phyloP scores from a whole-genome alignment of 2,329 filamentous ascomycete species.

The Colletotrichum siamense region DNA sequence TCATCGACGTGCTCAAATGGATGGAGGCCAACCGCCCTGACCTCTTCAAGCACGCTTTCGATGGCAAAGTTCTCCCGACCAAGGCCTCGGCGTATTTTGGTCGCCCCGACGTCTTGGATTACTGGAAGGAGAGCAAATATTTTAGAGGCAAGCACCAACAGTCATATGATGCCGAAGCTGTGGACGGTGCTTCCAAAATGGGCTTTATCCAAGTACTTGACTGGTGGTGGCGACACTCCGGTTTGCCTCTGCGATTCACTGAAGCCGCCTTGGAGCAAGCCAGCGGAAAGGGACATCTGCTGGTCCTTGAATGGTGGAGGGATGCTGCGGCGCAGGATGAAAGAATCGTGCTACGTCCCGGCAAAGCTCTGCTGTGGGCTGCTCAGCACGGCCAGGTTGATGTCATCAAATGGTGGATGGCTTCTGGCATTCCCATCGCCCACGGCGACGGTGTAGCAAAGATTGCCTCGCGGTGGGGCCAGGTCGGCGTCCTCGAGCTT shows the following conservation, averaged over 20 bases:
- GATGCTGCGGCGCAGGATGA: slow-evolving; percentile 67
- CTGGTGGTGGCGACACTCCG: slow-evolving; percentile 86
- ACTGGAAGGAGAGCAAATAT: slow-evolving; percentile 85
- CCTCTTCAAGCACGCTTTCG: slow-evolving; percentile 74
- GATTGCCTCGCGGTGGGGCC: slow-evolving; percentile 83
- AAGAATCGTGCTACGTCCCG: slow-evolving; percentile 72
- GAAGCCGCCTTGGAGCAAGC: slow-evolving; percentile 89
- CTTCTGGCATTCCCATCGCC: slow-evolving; percentile 77
- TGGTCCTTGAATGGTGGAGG: slow-evolving; percentile 94
- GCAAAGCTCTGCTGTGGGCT: slow-evolving; percentile 83
- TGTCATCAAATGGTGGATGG: slow-evolving; percentile 87
- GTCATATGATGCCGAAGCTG: slow-evolving; percentile 78
- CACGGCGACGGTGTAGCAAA: slow-evolving; percentile 85
- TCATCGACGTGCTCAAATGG: slow-evolving; percentile 78
- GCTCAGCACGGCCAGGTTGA: slow-evolving; percentile 81
- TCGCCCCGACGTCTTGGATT: slow-evolving; percentile 83
- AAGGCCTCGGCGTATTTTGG: slow-evolving; percentile 90
- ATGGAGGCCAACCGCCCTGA: slow-evolving; percentile 67
- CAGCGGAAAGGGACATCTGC: slow-evolving; percentile 81
- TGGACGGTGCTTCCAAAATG: slow-evolving; percentile 86
- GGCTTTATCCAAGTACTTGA: slow-evolving; percentile 87
- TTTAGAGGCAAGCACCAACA: slow-evolving; percentile 77
- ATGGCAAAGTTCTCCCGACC: slow-evolving; percentile 83
- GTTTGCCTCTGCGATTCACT: slow-evolving; percentile 82
- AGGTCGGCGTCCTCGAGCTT: slow-evolving; percentile 81